phyloP scores from a whole-genome alignment of 495 filamentous ascomycete species.

The Hypoxylon crocopeplum region DNA sequence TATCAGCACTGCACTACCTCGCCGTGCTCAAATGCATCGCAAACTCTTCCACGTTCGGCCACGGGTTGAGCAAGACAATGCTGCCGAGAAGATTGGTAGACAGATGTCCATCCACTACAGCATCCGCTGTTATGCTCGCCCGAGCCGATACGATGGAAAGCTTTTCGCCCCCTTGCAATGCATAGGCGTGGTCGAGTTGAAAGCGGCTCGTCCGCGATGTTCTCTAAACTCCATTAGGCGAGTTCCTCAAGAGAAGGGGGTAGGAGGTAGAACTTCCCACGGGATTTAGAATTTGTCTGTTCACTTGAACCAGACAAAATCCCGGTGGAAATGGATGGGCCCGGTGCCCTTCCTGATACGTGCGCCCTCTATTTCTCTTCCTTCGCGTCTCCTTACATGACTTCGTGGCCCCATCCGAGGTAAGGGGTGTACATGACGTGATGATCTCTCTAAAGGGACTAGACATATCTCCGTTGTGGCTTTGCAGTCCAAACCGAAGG shows the following conservation, averaged over 20 bases:
- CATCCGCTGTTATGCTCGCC: not conserved
- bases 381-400: constrained; percentile 40
- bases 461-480: constrained; percentile 41
- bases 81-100: too few relatives aligned
- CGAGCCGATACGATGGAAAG: not conserved
- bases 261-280: too few relatives aligned
- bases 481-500: constrained; percentile 46
- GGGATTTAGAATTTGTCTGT: too few relatives aligned
- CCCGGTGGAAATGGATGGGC: constrained; percentile 3
- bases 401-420: constrained; percentile 41
- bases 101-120: not conserved
- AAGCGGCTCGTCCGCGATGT: not conserved
- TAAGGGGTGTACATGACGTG: constrained; percentile 44
- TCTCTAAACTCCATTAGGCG: not conserved
- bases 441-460: constrained; percentile 45
- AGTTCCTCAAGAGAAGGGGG: not conserved
- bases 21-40: constrained; percentile 10
- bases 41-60: constrained; percentile 3
- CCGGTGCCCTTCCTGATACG: constrained; percentile 5
- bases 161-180: not conserved
- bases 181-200: not conserved
- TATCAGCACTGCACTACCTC: constrained; percentile 37
- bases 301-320: constrained; percentile 35
- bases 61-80: too few relatives aligned
- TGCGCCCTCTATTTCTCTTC: constrained; percentile 25